Percentiles rank a stretch among this genome's conserved stretches.
These are phyloP conservation scores for Coemansia sp. DNA, from an alignment of 192 early-diverging fungal species.

Conservation along the genomic window DNA sequence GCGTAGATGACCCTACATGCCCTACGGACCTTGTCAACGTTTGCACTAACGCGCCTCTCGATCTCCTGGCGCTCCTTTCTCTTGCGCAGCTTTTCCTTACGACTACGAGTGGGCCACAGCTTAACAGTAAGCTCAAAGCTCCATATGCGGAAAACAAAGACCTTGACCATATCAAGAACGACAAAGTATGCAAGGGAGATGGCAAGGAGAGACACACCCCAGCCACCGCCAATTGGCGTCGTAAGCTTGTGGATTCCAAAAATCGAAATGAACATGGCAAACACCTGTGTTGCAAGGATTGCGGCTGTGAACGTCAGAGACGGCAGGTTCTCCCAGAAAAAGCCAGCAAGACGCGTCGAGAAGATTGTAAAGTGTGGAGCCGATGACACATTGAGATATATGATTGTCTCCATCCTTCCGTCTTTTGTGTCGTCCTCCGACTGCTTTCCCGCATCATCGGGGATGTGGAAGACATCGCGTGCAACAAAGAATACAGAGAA, in stretches of 20 bases:
- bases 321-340: conserved; percentile 87
- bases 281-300: conserved; percentile 85
- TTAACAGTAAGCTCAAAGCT: conserved; percentile 87
- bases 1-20: conserved; percentile 44
- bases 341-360: conserved; percentile 82
- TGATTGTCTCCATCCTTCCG: conserved; percentile 74
- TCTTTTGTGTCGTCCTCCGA: conserved; percentile 50
- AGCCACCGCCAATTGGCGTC: conserved; percentile 67
- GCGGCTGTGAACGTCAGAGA: conserved; percentile 75
- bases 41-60: conserved; percentile 51
- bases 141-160: conserved; percentile 81
- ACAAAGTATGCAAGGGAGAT: conserved; percentile 82
- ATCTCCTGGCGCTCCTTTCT: conserved; percentile 56
- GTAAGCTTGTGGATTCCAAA: conserved; percentile 64
- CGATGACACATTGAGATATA: conserved; percentile 92
- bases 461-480: conserved; percentile 59
- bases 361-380: conserved; percentile 94
- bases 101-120: conserved; percentile 70
- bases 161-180: conserved; percentile 89
- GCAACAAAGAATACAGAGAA: conserved; percentile 87
- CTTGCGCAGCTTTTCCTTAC: conserved; percentile 62
- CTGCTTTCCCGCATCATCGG: conserved; percentile 42
- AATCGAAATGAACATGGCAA: conserved; percentile 83
- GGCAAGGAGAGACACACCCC: conserved; percentile 71
- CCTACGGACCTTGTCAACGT: conserved; percentile 45